Conservation (phyloP, 768 basidiomycete species). For the Phlebiopsis flavidoalba region DNA sequence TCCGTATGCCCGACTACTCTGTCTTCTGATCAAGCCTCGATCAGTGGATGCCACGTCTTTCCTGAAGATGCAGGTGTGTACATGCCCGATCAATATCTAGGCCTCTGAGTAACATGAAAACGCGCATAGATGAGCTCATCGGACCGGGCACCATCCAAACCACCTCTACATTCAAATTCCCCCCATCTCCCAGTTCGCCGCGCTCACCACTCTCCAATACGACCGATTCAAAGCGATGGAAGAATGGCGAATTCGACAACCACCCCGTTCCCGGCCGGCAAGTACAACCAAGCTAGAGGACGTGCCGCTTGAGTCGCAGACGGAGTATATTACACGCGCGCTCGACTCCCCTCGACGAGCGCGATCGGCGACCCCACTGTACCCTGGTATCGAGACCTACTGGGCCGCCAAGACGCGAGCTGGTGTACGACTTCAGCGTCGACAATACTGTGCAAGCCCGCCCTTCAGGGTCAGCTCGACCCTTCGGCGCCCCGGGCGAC, state of each 20-base stretch:
- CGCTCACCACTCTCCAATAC: slow-evolving; percentile 28
- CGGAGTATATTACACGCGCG: slow-evolving; percentile 22
- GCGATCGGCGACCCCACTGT: slow-evolving; percentile 29
- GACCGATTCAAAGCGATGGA: slow-evolving; percentile 25
- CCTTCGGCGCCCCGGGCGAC: slow-evolving; percentile 24
- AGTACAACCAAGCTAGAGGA: slow-evolving; percentile 10
- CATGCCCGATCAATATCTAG: not conserved
- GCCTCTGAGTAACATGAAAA: too few species aligned
- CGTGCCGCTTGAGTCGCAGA: slow-evolving; percentile 17
- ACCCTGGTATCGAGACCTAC: slow-evolving; percentile 30
- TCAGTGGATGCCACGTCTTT: slow-evolving; percentile 30
- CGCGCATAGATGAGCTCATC: too few species aligned
- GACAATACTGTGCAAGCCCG: not conserved
- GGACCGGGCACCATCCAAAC: too few species aligned
- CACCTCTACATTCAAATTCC: not conserved
- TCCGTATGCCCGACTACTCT: slow-evolving; percentile 10
- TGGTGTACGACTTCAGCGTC: not conserved
- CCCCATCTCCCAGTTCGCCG: slow-evolving; percentile 16
- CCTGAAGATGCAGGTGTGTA: slow-evolving; percentile 23
- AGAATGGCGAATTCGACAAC: slow-evolving; percentile 20
- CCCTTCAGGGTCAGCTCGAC: slow-evolving; percentile 24
- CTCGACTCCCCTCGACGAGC: slow-evolving; percentile 24
- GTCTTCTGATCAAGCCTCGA: slow-evolving; percentile 13
- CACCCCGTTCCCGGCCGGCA: not conserved
- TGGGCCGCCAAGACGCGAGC: slow-evolving; percentile 24